Base-by-base conservation (phyloP, 305 asterid species). In the Salvia sclarea region DNA sequence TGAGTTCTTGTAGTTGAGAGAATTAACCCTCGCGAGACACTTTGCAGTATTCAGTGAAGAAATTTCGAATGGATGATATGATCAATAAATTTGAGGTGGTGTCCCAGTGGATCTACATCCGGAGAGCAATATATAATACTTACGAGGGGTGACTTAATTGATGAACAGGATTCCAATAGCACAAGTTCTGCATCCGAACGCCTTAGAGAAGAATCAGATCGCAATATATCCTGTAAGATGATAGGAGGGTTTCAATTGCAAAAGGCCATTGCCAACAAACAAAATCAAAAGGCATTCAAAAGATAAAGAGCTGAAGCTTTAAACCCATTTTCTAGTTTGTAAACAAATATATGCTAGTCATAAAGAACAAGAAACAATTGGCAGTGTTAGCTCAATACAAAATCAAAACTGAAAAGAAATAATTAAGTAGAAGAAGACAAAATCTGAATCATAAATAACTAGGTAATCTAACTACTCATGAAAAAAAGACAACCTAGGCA, bases 71-170 rank as follows among this genome's bases (percentile, higher is more conserved):
- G 44, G 24, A 25, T 18, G 11, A 68, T 41, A 50, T 45, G 58
- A 52, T 24, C 50, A 50, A 18, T 21, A 33, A 1, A 14, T 35
- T 64, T 28, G 14, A 40, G 37, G 31, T 14, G 25, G 24, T 13
- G 33, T 21, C 31, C 8, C 40, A 65, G 24, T n/a, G n/a, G n/a
- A n/a, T 41, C 45, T 24, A 25, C 9, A 40, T 44, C 45, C 53
- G n/a, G 53, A 52, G 47, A 28, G 44, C 37, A 45, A 30, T 56
- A 69, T 8, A 31, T 44, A 63, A 59, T 76, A 80, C 95, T 88
- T 76, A 91, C 98, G 73, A 93, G 92, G 62, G 96, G 95, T 41
- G 96, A 83, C 69, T 80, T 90, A 64, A 93, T 87, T 65, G 87
- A 74, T 60, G 97, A 85, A 84, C 50, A 80, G 30, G 96, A 82